Evolutionary conservation across 768 basidiomycete genomes (phyloP), one percentile per base, ranked within the genome.

Genomic region (Tulasnella sp.): DNA sequence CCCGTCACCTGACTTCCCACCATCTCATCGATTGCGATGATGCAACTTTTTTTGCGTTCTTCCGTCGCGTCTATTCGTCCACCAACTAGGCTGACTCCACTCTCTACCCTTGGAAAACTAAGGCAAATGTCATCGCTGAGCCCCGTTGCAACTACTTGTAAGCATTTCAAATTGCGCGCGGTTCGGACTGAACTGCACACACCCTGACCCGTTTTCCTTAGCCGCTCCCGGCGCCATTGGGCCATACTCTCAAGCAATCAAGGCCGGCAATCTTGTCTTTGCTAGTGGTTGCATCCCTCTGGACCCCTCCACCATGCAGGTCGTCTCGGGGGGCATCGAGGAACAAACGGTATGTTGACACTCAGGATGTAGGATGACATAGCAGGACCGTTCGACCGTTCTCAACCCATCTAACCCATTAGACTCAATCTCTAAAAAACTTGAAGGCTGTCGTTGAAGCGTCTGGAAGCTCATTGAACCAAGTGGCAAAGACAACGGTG

Each of bases 401-500:
- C 46, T 50, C 48, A 48, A 77, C 24, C 41, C 12, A 44, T 18
- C 42, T 24, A 72, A 20, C 44, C 7, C 8, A 20, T 46, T 77
- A 88, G 87, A 87, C 89, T 79, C 96, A 97, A 85, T 94, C 92
- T 14, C 89, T 99, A 83, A 91, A 92, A 85, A 99, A 99, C 88
- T 88, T 98, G 85, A 90, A 91, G 82, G 91, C 92, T 18, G 91
- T 99, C 81, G 89, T 99, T 50, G 91, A 94, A 85, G 96, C 93
- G 6, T 92, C 93, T 75, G 94, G 94, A 20, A 93, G 94, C 18
- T 90, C 92, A 82, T 84, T 94, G 22, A 90, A 91, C 75, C 93
- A 94, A 85, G 93, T 99, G 81, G 91, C 94, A 82, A 99, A 99
- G 88, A 95, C 94, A 72, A 97, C 96, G 54, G 97, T 96, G 83